Percentiles rank a stretch among this genome's conserved stretches.
Evolutionary conservation across 306 rosid genomes (phyloP).

Genomic region (Cicer chorassanicum): DNA sequence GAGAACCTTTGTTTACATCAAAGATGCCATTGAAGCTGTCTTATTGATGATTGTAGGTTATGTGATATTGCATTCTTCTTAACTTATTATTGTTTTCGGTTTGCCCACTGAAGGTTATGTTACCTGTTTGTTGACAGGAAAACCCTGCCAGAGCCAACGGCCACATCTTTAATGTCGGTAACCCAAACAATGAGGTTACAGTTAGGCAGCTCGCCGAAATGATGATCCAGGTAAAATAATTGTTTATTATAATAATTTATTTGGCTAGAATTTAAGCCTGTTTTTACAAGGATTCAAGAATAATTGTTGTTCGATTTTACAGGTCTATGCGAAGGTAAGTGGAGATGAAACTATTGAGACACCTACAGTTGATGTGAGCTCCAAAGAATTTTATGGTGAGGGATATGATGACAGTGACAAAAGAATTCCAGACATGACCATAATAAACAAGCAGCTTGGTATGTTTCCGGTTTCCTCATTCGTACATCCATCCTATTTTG

Average conservation of each 20-base stretch:
- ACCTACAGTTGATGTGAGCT: slow-evolving; percentile 85
- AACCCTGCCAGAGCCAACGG: slow-evolving; percentile 92
- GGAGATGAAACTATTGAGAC: slow-evolving; percentile 65
- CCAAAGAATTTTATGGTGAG: slow-evolving; percentile 87
- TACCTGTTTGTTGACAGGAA: slow-evolving; percentile 69
- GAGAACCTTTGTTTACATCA: slow-evolving; percentile 92
- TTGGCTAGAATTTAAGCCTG: not conserved
- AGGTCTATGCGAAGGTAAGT: slow-evolving; percentile 93
- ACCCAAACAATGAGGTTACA: slow-evolving; percentile 96
- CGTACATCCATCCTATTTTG: not conserved
- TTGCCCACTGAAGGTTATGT: not conserved
- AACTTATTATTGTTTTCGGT: slow-evolving; percentile 13
- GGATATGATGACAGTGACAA: slow-evolving; percentile 97
- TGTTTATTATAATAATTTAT: not conserved
- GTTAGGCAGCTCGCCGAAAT: slow-evolving; percentile 96
- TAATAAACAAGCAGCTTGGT: slow-evolving; percentile 92
- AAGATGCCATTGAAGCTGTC: slow-evolving; percentile 99
- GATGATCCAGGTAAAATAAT: slow-evolving; percentile 79
- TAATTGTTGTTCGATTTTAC: slow-evolving; percentile 20
- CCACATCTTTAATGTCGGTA: slow-evolving; percentile 93
- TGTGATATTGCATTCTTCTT: slow-evolving; percentile 25
- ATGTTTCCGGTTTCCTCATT: slow-evolving; percentile 45
- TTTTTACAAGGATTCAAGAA: slow-evolving; percentile 24
- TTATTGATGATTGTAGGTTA: slow-evolving; percentile 83
- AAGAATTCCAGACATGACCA: slow-evolving; percentile 99